Evolutionary conservation across 139 green algal genomes (phyloP).

Genomic region (Diplosphaera chodatii): DNA sequence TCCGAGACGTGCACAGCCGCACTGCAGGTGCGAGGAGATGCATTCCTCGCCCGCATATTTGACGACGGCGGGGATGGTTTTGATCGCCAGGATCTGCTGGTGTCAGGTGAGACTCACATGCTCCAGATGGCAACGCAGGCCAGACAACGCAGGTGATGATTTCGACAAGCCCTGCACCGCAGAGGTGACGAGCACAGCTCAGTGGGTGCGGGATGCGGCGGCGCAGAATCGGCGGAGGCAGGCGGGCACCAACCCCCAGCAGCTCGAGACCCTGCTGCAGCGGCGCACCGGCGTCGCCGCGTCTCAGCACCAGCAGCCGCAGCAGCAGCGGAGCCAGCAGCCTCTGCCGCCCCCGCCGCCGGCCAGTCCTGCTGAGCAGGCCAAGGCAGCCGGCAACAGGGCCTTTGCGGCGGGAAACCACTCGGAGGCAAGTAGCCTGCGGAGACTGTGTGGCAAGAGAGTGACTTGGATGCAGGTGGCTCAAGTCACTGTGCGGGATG

Average conservation of each 20-base stretch:
- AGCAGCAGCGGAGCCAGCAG: slow-evolving; percentile 5
- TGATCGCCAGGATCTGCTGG: slow-evolving; percentile 57
- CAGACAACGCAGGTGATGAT: too few relatives aligned
- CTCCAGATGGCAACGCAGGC: too few relatives aligned
- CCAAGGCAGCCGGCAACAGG: slow-evolving; percentile 69
- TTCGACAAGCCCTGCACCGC: not conserved
- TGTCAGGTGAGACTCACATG: not conserved
- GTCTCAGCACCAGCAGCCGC: not conserved
- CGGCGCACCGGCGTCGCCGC: slow-evolving; percentile 6
- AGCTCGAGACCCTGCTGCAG: slow-evolving; percentile 2
- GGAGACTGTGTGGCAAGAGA: too few relatives aligned
- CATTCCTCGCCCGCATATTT: slow-evolving; percentile 70
- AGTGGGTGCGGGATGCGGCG: slow-evolving; percentile 54
- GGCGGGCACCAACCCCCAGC: not conserved
- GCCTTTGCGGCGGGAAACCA: slow-evolving; percentile 63
- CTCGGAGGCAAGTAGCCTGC: slow-evolving; percentile 21
- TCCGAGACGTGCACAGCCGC: not conserved
- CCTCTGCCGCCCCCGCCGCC: not conserved
- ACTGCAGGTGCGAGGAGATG: slow-evolving; percentile 71
- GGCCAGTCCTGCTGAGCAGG: slow-evolving; percentile 42
- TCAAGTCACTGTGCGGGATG: too few relatives aligned
- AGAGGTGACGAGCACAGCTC: slow-evolving; percentile 56
- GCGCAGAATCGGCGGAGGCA: slow-evolving; percentile 32
- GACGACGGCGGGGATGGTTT: slow-evolving; percentile 86
- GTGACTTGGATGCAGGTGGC: too few relatives aligned